Evolutionary conservation across 768 basidiomycete genomes (phyloP), one percentile per base, ranked within the genome.

Genomic region (Favolaschia claudopus): DNA sequence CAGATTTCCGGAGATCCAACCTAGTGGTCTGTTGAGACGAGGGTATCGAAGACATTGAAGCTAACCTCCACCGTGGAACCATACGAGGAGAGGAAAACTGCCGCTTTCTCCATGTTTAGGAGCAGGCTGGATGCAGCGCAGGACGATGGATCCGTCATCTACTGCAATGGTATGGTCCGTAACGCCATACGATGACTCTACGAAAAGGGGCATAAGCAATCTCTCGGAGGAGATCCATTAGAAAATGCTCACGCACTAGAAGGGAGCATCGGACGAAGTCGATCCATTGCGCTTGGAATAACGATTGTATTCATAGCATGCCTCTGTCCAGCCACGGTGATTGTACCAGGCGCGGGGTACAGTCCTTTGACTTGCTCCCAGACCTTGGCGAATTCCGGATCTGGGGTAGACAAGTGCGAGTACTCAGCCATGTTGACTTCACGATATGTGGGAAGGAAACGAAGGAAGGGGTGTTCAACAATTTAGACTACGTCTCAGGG

Each of bases 11-110:
- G 14, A 7, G 28, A 43, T 36, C 37, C 37, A 61, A 9, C 53
- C 60, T 60, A 29, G 39, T 20, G n/a, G 31, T 19, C 6, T 22
- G 52, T 43, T 31, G 15, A 24, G 17, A 17, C 13, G 8, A 15
- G 15, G 7, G 10, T n/a, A 19, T 7, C 10, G 14, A 14, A 22
- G 13, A 10, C 10, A 9, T 7, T 22, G 24, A 43, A 3, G n/a
- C 34, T 25, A 34, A 61, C 59, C 59, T 34, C 59, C 59, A 7
- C 43, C 59, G 38, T 61, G 59, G 17, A 33, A 27, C 52, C 52
- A 61, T 12, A 55, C 29, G 20, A 61, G 39, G 6, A 61, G 27
- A 3, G 59, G 59, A 29, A 61, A 61, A 14, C 37, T 24, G n/a
- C 5, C 14, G 15, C 46, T 32, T 25, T 51, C 47, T 4, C 19